Conservation (phyloP, 495 filamentous ascomycete genomes). For the Penicillium verhagenii region DNA sequence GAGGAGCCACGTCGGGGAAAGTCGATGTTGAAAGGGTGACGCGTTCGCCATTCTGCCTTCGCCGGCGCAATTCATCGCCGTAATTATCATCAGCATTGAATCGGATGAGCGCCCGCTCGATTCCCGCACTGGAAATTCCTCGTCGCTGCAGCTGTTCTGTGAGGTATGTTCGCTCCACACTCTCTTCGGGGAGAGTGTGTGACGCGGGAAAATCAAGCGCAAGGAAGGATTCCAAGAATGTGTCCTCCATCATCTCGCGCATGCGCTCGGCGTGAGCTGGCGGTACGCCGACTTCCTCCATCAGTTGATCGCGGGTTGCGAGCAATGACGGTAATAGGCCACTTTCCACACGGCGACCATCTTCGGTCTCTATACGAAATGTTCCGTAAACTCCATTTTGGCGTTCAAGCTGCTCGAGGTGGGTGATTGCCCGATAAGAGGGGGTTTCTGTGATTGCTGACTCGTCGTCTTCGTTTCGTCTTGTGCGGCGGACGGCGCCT, state of each 20-base stretch:
- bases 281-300: conserved; percentile 44
- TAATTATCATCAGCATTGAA: conserved; percentile 47
- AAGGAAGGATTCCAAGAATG: conserved; percentile 50
- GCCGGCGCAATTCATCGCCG: conserved; percentile 44
- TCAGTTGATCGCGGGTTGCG: conserved; percentile 46
- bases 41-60: conserved; percentile 42
- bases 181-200: conserved; percentile 35
- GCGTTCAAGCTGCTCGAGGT: conserved; percentile 44
- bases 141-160: conserved; percentile 43
- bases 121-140: conserved; percentile 42
- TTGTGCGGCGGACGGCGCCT: conserved; percentile 44
- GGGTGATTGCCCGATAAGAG: conserved; percentile 42
- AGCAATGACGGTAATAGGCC: conserved; percentile 45
- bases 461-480: conserved; percentile 33
- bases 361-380: conserved; percentile 49
- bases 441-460: conserved; percentile 29
- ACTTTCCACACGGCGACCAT: conserved; percentile 48
- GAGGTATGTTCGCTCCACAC: conserved; percentile 37
- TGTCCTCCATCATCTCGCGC: conserved; percentile 52
- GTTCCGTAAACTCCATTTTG: conserved; percentile 50
- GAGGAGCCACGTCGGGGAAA: conserved; percentile 46
- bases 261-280: conserved; percentile 44
- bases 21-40: conserved; percentile 43
- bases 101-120: conserved; percentile 38
- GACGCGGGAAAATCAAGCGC: conserved; percentile 45